Evolutionary conservation across 352 stramenopile species (phyloP).

Genomic region (Phytophthora agathidicida): DNA sequence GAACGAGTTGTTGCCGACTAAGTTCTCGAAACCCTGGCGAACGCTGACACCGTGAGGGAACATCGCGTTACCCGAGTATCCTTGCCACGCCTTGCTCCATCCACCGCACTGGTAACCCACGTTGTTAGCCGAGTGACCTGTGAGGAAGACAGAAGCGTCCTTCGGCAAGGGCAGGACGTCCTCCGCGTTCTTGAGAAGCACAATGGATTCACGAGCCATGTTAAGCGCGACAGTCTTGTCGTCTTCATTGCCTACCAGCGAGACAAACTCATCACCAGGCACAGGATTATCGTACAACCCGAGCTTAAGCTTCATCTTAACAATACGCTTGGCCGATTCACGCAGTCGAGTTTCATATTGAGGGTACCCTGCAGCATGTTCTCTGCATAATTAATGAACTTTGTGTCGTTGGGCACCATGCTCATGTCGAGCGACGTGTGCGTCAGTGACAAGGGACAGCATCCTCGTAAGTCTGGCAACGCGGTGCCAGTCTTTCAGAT

Average conservation of each 20-base stretch:
- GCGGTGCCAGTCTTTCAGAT: conserved; percentile 68
- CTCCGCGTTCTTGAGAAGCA: conserved; percentile 78
- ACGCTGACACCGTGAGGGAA: conserved; percentile 58
- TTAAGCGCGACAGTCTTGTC: conserved; percentile 59
- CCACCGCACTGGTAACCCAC: conserved; percentile 70
- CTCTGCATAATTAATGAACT: conserved; percentile 57
- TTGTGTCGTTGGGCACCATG: conserved; percentile 69
- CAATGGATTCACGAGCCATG: conserved; percentile 75
- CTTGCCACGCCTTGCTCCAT: conserved; percentile 86
- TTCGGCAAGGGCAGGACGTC: conserved; percentile 51
- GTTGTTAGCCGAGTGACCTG: conserved; percentile 59
- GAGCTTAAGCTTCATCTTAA: conserved; percentile 72
- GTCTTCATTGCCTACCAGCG: conserved; percentile 42
- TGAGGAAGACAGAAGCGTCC: conserved; percentile 54
- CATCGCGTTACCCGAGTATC: conserved; percentile 61
- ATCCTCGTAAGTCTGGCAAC: conserved; percentile 44
- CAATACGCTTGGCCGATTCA: conserved; percentile 57
- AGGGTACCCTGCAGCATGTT: conserved; percentile 40
- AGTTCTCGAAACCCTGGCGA: conserved; percentile 48
- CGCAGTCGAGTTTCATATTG: conserved; percentile 46
- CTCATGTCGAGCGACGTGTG: conserved; percentile 91
- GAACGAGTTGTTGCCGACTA: conserved; percentile 30
- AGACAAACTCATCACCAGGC: conserved; percentile 43
- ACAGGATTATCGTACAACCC: conserved; percentile 70
- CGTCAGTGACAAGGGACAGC: conserved; percentile 66